Percentiles rank a stretch among this genome's conserved stretches.
Conservation (phyloP, 257 asterid species). For the Salvia rosmarinus region DNA sequence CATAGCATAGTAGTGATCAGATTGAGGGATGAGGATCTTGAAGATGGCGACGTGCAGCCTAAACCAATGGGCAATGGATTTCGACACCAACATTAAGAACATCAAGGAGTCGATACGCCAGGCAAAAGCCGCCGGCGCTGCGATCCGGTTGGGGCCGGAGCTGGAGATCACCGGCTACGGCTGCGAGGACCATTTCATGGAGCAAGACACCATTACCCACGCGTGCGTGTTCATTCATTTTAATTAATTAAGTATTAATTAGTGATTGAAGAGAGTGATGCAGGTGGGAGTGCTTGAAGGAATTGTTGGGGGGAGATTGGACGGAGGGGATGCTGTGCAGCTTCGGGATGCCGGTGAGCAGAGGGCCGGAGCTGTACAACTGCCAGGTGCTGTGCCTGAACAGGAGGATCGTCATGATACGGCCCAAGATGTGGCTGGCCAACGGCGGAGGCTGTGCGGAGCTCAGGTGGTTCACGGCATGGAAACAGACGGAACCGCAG, state of each 20-base stretch:
- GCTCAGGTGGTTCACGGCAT: conserved; percentile 81
- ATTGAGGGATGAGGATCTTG: conserved; percentile 63
- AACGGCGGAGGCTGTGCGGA: conserved; percentile 69
- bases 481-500: conserved; percentile 64
- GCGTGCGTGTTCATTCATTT: conserved; percentile 44
- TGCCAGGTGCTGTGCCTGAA: conserved; percentile 79
- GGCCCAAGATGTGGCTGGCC: conserved; percentile 91
- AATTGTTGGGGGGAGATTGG: conserved; percentile 74
- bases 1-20: too few species aligned
- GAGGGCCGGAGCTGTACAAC: conserved; percentile 74
- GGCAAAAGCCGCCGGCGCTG: conserved; percentile 72
- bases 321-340: conserved; percentile 78
- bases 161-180: conserved; percentile 86
- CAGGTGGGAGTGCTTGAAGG: conserved; percentile 91
- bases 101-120: conserved; percentile 60
- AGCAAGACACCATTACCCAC: conserved; percentile 69
- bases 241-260: too few species aligned
- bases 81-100: conserved; percentile 67
- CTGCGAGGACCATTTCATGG: conserved; percentile 84
- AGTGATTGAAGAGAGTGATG: too few species aligned
- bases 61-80: conserved; percentile 93
- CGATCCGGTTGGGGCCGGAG: conserved; percentile 80
- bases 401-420: conserved; percentile 70
- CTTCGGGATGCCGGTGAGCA: conserved; percentile 82
- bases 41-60: conserved; percentile 78